phyloP scores from a whole-genome alignment of 768 basidiomycete species.

The Tylopilus intermedius region DNA sequence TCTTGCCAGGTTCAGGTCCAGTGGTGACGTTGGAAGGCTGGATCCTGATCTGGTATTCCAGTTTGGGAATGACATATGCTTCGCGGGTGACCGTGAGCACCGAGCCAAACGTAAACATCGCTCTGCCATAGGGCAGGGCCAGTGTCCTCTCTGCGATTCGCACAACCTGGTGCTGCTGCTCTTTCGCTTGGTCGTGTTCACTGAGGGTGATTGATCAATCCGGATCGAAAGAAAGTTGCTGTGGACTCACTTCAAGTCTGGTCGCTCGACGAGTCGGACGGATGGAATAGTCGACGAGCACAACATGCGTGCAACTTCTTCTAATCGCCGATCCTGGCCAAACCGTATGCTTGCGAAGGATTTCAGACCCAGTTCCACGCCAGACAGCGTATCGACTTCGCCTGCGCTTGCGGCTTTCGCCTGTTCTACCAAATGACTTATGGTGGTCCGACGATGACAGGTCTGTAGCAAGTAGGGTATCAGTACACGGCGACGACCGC shows the following conservation, averaged over 20 bases:
- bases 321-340: slow-evolving; percentile 81
- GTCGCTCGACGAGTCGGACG: slow-evolving; percentile 61
- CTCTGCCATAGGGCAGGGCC: slow-evolving; percentile 85
- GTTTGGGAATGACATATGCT: slow-evolving; percentile 71
- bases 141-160: slow-evolving; percentile 84
- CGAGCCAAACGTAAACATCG: slow-evolving; percentile 87
- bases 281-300: slow-evolving; percentile 71
- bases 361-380: slow-evolving; percentile 66
- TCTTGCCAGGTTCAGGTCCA: slow-evolving; percentile 66
- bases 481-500: not conserved
- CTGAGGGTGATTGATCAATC: slow-evolving; percentile 36
- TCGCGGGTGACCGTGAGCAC: slow-evolving; percentile 71
- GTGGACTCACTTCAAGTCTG: slow-evolving; percentile 59
- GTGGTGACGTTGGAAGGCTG: slow-evolving; percentile 67
- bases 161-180: slow-evolving; percentile 76
- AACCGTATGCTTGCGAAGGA: slow-evolving; percentile 83
- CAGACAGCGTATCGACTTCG: slow-evolving; percentile 56
- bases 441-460: slow-evolving; percentile 44
- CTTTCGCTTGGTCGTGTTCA: slow-evolving; percentile 82
- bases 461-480: slow-evolving; percentile 36
- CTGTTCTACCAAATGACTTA: slow-evolving; percentile 47
- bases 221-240: not conserved
- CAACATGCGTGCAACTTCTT: slow-evolving; percentile 88
- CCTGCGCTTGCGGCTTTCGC: slow-evolving; percentile 48
- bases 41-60: slow-evolving; percentile 70